Evolutionary conservation across 169 alveolate species (phyloP), one percentile per base, ranked within the genome.

Genomic region (Plasmodium inui): DNA sequence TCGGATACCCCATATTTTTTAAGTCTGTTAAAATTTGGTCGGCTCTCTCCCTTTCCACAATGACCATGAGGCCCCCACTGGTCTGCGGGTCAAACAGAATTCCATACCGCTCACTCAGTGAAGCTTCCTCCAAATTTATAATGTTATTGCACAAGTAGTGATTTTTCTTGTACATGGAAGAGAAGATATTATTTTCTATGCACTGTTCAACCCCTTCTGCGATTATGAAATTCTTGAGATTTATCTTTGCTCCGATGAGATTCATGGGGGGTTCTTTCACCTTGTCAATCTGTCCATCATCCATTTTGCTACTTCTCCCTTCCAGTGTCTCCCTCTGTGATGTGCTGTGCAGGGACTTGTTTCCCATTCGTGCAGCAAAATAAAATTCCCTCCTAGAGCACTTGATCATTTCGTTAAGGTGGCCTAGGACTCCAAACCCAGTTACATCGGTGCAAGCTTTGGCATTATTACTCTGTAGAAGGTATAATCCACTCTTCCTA

Each of bases 401-500:
- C 39, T 91, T 91, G 26, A 91, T 81, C 92, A 91, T 82, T 71
- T 91, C 95, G 34, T 91, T 91, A n/a, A 91, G 57, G 74, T 91
- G 95, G 8, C 95, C 95, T 61, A 91, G 57, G 22, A 91, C 76
- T 70, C 95, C 95, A 91, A 81, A 91, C 3, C 95, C 95, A 10
- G 95, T 91, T 30, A 91, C 92, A 91, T 91, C 95, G 14, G 95
- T 91, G 82, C 95, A 91, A 28, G 95, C 95, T 22, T 91, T 91
- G 1, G 46, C 92, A 71, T 91, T 91, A 71, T 91, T 91, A 50
- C 72, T 91, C 19, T 80, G 50, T 57, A 91, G 46, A 91, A 91
- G 83, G 61, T 82, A 82, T 71, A 91, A 82, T 2, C 95, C 95
- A 71, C 92, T 50, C 37, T 91, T 82, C 34, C 82, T 91, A 91